These are phyloP conservation scores for Cichorium intybus DNA, from an alignment of 140 eudicot genomes.

Conservation along the genomic window DNA sequence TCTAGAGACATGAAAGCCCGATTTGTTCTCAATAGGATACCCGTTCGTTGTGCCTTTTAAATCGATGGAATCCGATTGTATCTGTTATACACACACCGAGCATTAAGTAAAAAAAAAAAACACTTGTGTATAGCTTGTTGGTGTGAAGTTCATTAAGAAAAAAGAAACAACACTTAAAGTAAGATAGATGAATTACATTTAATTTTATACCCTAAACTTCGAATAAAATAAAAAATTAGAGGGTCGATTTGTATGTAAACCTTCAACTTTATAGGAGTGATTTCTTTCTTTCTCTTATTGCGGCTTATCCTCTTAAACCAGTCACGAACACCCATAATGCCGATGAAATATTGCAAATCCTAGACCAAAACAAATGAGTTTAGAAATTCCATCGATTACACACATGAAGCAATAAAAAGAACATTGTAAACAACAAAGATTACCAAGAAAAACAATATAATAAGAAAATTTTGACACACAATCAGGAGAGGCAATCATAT, in stretches of 20 bases:
- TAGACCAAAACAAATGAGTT: constrained; percentile 8
- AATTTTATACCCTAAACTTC: neutral
- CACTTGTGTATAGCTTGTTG: neutral
- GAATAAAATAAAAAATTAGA: neutral
- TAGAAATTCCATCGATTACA: neutral
- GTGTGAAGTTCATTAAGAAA: neutral
- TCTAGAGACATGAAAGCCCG: constrained; percentile 4
- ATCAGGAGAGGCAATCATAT: neutral
- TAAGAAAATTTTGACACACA: neutral
- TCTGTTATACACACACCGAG: constrained; percentile 6
- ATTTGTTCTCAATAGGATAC: constrained; percentile 3
- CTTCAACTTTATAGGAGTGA: constrained; percentile 13
- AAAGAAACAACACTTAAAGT: neutral
- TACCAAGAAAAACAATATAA: neutral
- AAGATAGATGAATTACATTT: neutral
- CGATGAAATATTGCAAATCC: constrained; percentile 3
- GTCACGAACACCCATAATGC: constrained; percentile 28
- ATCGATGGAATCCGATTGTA: constrained; percentile 12
- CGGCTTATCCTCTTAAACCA: constrained; percentile 26
- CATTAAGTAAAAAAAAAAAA: neutral
- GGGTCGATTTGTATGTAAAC: constrained; percentile 5
- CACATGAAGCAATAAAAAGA: neutral
- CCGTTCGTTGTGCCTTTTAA: constrained; percentile 12
- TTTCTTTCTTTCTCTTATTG: constrained; percentile 25
- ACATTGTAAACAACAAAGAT: neutral